Conservation (phyloP, 78 protist species). For the Planoprotostelium fungivorum region DNA sequence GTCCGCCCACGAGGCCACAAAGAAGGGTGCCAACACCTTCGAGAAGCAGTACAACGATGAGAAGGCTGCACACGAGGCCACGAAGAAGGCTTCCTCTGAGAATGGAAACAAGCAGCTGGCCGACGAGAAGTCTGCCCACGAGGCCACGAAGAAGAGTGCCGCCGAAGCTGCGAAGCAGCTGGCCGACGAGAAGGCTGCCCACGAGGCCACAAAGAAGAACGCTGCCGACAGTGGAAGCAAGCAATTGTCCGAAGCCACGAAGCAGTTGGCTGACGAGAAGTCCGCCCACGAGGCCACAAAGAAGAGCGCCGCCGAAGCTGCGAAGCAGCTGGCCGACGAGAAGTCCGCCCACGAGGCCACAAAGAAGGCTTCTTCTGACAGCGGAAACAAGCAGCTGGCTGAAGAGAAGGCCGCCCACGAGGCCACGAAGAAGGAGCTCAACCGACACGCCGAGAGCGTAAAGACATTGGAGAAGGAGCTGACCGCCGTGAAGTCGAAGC, state of each 20-base stretch:
- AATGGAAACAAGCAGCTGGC: not conserved
- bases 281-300: not conserved
- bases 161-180: not conserved
- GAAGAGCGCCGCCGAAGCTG: not conserved
- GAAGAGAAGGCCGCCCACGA: not conserved
- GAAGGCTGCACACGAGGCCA: conserved; percentile 1
- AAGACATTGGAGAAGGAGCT: not conserved
- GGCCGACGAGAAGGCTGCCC: not conserved
- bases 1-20: not conserved
- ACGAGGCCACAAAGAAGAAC: not conserved
- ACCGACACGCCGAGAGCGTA: not conserved
- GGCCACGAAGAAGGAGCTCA: not conserved
- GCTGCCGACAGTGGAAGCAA: not conserved
- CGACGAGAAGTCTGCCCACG: not conserved
- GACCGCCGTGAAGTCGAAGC: not conserved
- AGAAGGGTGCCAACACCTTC: not conserved
- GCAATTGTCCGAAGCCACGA: no score
- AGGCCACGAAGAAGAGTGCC: not conserved
- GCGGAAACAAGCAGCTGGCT: not conserved
- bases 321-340: not conserved
- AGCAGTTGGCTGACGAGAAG: not conserved
- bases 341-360: not conserved
- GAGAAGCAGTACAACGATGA: not conserved
- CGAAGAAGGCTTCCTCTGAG: not conserved
- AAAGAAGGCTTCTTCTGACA: not conserved